phyloP scores from a whole-genome alignment of 106 monocot species.

The Gastrodia elata region DNA sequence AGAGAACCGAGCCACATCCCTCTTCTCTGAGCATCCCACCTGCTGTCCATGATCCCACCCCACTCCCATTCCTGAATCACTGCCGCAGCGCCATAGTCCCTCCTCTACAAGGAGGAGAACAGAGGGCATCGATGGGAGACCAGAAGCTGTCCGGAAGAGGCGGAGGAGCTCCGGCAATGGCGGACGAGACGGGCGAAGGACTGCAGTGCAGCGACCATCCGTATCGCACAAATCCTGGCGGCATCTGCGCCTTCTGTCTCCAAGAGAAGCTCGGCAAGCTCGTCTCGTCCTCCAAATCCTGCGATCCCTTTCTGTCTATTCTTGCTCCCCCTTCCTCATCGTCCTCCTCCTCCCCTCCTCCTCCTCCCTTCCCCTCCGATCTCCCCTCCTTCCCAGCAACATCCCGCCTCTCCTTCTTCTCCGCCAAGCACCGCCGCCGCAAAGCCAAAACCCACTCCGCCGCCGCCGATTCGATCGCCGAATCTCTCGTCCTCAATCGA shows the following conservation, averaged over 20 bases:
- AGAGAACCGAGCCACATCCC: neutral
- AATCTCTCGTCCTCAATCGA: slow-evolving; percentile 17
- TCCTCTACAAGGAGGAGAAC: too few relatives aligned
- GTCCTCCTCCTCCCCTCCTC: slow-evolving; percentile 28
- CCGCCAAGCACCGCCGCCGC: neutral
- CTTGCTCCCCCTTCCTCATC: slow-evolving; percentile 26
- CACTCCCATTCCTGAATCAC: slow-evolving; percentile 3
- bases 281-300: slow-evolving; percentile 48
- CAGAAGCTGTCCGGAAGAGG: neutral
- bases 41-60: neutral
- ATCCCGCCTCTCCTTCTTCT: slow-evolving; percentile 10
- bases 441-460: neutral
- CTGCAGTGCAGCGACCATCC: slow-evolving; percentile 65
- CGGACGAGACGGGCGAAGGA: slow-evolving; percentile 8
- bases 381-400: slow-evolving; percentile 11
- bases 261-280: slow-evolving; percentile 81
- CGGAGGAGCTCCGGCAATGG: neutral
- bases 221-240: slow-evolving; percentile 44
- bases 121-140: neutral
- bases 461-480: neutral
- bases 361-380: slow-evolving; percentile 1
- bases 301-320: slow-evolving; percentile 23
- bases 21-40: neutral
- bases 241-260: slow-evolving; percentile 71
- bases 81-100: neutral